phyloP scores from a whole-genome alignment of 1,284 basidiomycete genomes.

The Pterulicium gracile region DNA sequence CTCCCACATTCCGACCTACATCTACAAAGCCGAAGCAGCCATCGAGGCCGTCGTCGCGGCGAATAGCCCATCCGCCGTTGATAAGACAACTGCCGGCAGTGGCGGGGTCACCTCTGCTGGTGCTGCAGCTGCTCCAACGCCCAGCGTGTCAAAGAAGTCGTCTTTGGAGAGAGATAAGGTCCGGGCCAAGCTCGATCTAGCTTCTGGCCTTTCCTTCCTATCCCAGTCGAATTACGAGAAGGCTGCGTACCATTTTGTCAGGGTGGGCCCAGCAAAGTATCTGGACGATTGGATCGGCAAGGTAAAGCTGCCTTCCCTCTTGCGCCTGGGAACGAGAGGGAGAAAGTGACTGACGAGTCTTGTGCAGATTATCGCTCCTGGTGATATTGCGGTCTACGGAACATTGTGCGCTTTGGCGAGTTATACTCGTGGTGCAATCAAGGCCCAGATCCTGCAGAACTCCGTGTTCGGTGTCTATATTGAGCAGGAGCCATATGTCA shows the following conservation, averaged over 20 bases:
- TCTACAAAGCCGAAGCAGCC: conserved; percentile 85
- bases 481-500: conserved; percentile 76
- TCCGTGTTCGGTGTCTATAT: conserved; percentile 64
- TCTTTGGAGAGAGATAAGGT: conserved; percentile 50
- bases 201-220: conserved; percentile 62
- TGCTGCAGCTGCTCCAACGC: conserved; percentile 18
- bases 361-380: conserved; percentile 55
- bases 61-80: conserved; percentile 14
- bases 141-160: conserved; percentile 23
- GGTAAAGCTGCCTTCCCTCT: conserved; percentile 25
- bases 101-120: conserved; percentile 15
- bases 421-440: conserved; percentile 59
- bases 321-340: too few species aligned
- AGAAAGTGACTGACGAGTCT: background rate
- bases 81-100: conserved; percentile 13
- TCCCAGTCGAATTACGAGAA: conserved; percentile 65
- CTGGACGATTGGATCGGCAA: conserved; percentile 64
- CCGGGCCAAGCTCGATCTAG: conserved; percentile 72
- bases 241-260: conserved; percentile 62
- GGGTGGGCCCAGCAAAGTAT: conserved; percentile 50
- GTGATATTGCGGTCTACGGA: conserved; percentile 78
- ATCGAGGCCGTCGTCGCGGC: conserved; percentile 48
- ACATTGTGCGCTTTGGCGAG: conserved; percentile 73
- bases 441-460: conserved; percentile 58
- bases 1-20: conserved; percentile 73